phyloP scores from a whole-genome alignment of 2,329 filamentous ascomycete species.

The Phaeosphaeria sp. region DNA sequence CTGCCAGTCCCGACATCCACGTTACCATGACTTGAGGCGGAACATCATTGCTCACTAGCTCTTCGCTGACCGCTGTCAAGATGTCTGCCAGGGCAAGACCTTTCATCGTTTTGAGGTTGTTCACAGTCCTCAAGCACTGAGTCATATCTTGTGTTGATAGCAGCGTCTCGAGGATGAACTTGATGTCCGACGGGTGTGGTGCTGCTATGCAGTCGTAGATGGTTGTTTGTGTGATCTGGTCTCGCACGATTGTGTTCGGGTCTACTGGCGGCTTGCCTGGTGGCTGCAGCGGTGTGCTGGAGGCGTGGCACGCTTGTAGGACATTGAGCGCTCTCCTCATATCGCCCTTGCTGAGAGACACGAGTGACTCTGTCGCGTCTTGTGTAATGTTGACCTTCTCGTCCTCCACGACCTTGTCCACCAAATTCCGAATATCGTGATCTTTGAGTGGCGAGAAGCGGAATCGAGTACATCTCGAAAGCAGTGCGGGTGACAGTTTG shows the following conservation, averaged over 20 bases:
- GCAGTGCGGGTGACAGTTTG: slow-evolving; percentile 89
- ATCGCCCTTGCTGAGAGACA: slow-evolving; percentile 89
- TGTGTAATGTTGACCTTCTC: slow-evolving; percentile 83
- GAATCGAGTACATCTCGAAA: slow-evolving; percentile 94
- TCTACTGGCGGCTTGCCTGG: slow-evolving; percentile 56
- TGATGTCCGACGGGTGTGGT: slow-evolving; percentile 87
- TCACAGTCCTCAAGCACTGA: slow-evolving; percentile 85
- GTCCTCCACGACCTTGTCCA: slow-evolving; percentile 88
- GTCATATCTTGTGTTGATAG: slow-evolving; percentile 87
- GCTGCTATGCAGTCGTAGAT: slow-evolving; percentile 99
- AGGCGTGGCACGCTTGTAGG: slow-evolving; percentile 93
- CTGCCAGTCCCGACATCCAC: slow-evolving; percentile 89
- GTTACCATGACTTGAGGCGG: slow-evolving; percentile 84
- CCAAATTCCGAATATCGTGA: slow-evolving; percentile 79
- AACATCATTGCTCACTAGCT: slow-evolving; percentile 82
- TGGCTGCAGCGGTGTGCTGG: slow-evolving; percentile 69
- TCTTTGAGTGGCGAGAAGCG: slow-evolving; percentile 94
- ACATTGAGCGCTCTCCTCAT: slow-evolving; percentile 96
- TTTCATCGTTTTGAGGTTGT: slow-evolving; percentile 82
- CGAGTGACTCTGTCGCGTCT: slow-evolving; percentile 82
- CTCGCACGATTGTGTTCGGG: slow-evolving; percentile 71
- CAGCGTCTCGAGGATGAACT: slow-evolving; percentile 82
- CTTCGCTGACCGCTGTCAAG: slow-evolving; percentile 82
- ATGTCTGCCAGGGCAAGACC: slow-evolving; percentile 94
- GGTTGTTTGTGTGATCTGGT: slow-evolving; percentile 86